Percentiles rank a stretch among this genome's conserved stretches.
These are phyloP conservation scores for Neurospora sp. DNA, from an alignment of 495 filamentous ascomycete genomes.

Conservation along the genomic window DNA sequence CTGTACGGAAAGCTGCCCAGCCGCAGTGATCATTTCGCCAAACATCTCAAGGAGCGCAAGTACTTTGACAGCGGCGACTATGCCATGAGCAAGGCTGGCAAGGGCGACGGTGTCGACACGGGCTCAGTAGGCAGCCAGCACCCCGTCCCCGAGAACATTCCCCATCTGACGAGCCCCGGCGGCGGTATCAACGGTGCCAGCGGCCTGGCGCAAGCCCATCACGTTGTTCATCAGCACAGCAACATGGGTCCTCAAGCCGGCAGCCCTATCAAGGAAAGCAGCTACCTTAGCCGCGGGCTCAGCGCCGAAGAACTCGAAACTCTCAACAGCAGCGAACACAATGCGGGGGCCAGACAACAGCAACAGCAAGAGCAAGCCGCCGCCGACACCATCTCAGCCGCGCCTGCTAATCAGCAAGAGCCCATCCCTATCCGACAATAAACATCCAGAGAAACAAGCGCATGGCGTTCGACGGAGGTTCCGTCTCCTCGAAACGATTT, in stretches of 20 bases:
- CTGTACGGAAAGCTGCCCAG: conserved; percentile 95
- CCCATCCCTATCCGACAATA: conserved; percentile 56
- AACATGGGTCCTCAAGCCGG: conserved; percentile 48
- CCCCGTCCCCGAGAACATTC: conserved; percentile 92
- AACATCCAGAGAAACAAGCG: background rate
- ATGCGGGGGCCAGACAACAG: conserved; percentile 4
- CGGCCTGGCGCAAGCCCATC: conserved; percentile 29
- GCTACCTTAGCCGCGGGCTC: conserved; percentile 66
- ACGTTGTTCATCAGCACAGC: conserved; percentile 27
- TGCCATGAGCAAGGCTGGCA: conserved; percentile 95
- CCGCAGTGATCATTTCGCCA: conserved; percentile 92
- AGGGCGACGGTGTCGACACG: conserved; percentile 86
- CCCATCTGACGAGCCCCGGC: conserved; percentile 68
- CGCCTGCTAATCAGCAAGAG: conserved; percentile 28
- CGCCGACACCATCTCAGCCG: conserved; percentile 5
- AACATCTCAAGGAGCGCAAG: conserved; percentile 97
- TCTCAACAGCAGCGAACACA: conserved; percentile 15
- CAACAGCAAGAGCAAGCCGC: conserved; percentile 7
- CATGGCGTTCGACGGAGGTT: background rate
- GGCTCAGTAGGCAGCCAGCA: conserved; percentile 90
- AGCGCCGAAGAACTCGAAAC: conserved; percentile 57
- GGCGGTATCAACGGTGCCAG: conserved; percentile 34
- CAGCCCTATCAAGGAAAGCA: conserved; percentile 79
- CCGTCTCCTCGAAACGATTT: background rate
- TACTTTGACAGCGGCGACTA: conserved; percentile 99